Percentiles rank a stretch among this genome's conserved stretches.
Conservation (phyloP, 139 green algal genomes). For the Chlorella sorokiniana region DNA sequence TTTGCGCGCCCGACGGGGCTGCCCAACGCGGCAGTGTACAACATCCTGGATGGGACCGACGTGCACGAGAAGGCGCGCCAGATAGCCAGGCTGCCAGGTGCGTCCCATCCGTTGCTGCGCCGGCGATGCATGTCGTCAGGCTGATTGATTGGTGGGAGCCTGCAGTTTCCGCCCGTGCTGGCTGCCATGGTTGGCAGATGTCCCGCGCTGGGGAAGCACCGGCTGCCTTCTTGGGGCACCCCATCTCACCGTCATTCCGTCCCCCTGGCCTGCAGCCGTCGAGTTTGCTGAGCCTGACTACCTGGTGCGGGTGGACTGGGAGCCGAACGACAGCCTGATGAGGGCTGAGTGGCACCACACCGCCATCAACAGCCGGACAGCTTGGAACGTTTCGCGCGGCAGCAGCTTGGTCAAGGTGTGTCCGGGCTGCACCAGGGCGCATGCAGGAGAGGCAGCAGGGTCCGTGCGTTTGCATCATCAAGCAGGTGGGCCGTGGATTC, state of each 20-base stretch:
- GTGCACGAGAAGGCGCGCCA: slow-evolving; percentile 39
- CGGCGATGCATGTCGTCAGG: neutral
- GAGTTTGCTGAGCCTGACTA: slow-evolving; percentile 43
- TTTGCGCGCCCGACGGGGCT: neutral
- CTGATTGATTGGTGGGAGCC: neutral
- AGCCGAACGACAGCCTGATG: slow-evolving; percentile 31
- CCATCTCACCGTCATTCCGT: neutral
- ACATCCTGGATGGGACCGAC: slow-evolving; percentile 38
- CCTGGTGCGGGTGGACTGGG: slow-evolving; percentile 19
- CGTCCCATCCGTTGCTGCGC: too few relatives aligned
- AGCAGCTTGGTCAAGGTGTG: slow-evolving; percentile 45
- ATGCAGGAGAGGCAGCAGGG: neutral
- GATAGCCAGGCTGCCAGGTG: slow-evolving; percentile 16
- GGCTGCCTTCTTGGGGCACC: neutral
- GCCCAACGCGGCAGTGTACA: slow-evolving; percentile 1
- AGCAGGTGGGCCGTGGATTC: neutral
- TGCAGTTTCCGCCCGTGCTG: neutral
- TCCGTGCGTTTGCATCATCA: neutral
- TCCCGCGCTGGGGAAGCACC: neutral
- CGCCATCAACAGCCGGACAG: neutral
- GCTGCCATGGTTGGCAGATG: neutral
- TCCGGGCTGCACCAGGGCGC: neutral
- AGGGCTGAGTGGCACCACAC: slow-evolving; percentile 41
- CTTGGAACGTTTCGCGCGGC: slow-evolving; percentile 38
- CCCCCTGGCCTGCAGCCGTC: slow-evolving; percentile 21